A percentile compares a stretch with the other conserved stretches of the same genome.
Evolutionary conservation across 805 yeast genomes (phyloP).

Genomic region (Danielia oregonensis): DNA sequence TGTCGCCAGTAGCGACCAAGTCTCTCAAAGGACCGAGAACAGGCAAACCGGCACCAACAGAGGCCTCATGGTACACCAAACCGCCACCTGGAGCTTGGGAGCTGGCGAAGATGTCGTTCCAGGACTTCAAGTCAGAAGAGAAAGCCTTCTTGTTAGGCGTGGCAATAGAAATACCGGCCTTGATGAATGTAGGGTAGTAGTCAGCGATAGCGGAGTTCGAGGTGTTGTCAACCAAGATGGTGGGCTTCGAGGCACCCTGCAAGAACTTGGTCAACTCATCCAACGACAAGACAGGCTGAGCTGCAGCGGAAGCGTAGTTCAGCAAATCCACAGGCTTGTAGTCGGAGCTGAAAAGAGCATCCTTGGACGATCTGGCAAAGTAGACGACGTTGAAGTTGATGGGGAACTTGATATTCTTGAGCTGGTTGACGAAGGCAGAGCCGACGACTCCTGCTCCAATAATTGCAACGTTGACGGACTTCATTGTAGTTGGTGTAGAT

Average conservation of each 20-base stretch:
- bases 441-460: slow-evolving; percentile 94
- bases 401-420: slow-evolving; percentile 55
- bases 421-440: slow-evolving; percentile 81
- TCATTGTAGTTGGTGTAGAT: slow-evolving; percentile 22
- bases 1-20: slow-evolving; percentile 88
- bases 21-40: slow-evolving; percentile 86
- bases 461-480: slow-evolving; percentile 43
- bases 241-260: slow-evolving; percentile 64
- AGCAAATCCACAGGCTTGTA: slow-evolving; percentile 67
- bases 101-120: slow-evolving; percentile 68
- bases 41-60: slow-evolving; percentile 98
- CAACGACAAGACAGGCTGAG: slow-evolving; percentile 49
- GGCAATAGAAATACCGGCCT: slow-evolving; percentile 84
- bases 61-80: slow-evolving; percentile 94
- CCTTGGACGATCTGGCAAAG: slow-evolving; percentile 66
- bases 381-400: slow-evolving; percentile 74
- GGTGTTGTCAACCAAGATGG: slow-evolving; percentile 90
- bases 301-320: slow-evolving; percentile 48
- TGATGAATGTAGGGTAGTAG: slow-evolving; percentile 69
- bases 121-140: slow-evolving; percentile 66
- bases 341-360: slow-evolving; percentile 64
- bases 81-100: slow-evolving; percentile 55
- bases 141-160: slow-evolving; percentile 99
- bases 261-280: slow-evolving; percentile 61
- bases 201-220: slow-evolving; percentile 76